Conservation (phyloP, 164 flowering plant genomes). For the Chloranthus sessilifolius region DNA sequence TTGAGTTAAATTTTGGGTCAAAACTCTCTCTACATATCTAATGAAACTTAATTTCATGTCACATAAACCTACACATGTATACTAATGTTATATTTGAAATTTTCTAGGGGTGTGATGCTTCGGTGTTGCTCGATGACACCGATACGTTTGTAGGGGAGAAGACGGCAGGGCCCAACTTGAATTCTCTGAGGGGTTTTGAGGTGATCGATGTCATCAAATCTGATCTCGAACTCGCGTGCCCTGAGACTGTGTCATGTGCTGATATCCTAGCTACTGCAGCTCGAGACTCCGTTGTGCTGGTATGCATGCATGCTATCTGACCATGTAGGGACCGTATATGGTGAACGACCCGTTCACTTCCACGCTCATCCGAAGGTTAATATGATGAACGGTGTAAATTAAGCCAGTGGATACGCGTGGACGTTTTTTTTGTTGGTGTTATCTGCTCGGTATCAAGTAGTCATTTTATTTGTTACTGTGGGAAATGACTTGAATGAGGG, state of each 20-base stretch:
- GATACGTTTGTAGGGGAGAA: slow-evolving; percentile 51
- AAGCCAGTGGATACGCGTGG: no score
- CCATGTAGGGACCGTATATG: no score
- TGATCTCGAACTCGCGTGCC: slow-evolving; percentile 55
- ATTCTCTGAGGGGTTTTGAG: slow-evolving; percentile 72
- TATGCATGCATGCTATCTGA: no score
- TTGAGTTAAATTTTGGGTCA: no score
- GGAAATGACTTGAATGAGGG: no score
- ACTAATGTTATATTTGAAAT: neutral
- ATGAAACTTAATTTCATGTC: no score
- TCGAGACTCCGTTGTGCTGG: slow-evolving; percentile 73
- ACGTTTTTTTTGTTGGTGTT: neutral
- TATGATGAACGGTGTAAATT: no score
- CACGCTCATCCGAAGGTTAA: no score
- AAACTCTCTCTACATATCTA: no score
- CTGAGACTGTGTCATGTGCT: slow-evolving; percentile 75
- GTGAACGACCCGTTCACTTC: no score
- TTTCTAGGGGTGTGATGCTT: slow-evolving; percentile 85
- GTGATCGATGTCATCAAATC: slow-evolving; percentile 66
- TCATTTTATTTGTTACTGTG: no score
- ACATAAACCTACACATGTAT: neutral
- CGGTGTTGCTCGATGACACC: slow-evolving; percentile 66
- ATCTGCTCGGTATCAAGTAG: no score
- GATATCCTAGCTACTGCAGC: slow-evolving; percentile 74
- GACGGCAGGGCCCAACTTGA: slow-evolving; percentile 61